phyloP scores from a whole-genome alignment of 805 yeast species.

The Lipomyces kockii region DNA sequence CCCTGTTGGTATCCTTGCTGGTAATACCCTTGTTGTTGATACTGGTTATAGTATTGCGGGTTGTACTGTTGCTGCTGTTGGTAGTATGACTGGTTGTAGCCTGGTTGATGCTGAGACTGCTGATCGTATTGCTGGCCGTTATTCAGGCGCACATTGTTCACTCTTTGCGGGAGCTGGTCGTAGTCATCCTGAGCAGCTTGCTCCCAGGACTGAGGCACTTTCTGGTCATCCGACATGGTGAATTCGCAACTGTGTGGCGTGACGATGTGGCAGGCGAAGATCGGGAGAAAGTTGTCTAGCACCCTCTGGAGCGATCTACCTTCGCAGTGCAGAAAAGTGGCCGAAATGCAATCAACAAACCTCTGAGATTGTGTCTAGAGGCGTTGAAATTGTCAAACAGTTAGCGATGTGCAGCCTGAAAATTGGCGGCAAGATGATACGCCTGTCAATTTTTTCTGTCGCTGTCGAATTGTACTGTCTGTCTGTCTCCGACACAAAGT shows the following conservation, averaged over 20 bases:
- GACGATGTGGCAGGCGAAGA: background rate
- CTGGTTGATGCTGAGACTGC: slow-evolving; percentile 14
- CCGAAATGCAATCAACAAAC: background rate
- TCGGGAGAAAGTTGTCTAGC: background rate
- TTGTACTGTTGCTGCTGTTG: slow-evolving; percentile 24
- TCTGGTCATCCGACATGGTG: slow-evolving; percentile 25
- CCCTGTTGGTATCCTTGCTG: slow-evolving; percentile 28
- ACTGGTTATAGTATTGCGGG: slow-evolving; percentile 19
- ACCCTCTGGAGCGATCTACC: background rate
- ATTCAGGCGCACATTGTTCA: slow-evolving; percentile 10
- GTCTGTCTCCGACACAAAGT: background rate
- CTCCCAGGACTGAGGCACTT: slow-evolving; percentile 35
- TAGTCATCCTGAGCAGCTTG: slow-evolving; percentile 33
- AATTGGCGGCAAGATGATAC: background rate
- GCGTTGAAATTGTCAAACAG: background rate
- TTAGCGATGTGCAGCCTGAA: background rate
- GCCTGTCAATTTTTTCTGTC: background rate
- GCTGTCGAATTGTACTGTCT: background rate
- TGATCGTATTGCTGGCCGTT: slow-evolving; percentile 9
- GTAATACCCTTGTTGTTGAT: slow-evolving; percentile 13
- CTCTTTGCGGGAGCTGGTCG: slow-evolving; percentile 28
- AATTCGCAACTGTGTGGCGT: background rate
- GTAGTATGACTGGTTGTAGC: slow-evolving; percentile 20
- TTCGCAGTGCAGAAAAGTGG: background rate
- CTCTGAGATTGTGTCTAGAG: background rate